Conservation (phyloP, 805 yeast genomes). For the Yueomyces sinensis region DNA sequence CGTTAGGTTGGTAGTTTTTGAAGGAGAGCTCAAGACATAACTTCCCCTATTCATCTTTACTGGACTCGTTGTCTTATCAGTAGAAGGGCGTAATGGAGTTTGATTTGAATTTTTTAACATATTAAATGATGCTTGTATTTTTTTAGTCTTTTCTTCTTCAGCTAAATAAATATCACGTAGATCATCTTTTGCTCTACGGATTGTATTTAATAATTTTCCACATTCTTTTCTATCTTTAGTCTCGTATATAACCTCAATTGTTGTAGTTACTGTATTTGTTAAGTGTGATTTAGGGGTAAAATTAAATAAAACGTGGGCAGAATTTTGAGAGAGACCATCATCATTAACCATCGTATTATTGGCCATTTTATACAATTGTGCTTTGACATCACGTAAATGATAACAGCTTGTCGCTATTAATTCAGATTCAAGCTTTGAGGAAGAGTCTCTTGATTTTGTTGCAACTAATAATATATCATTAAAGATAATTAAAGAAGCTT, state of each 20-base stretch:
- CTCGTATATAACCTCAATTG: constrained; percentile 9
- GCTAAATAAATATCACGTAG: constrained; percentile 40
- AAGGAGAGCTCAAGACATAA: background rate
- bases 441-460: constrained; percentile 31
- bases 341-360: background rate
- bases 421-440: constrained; percentile 6
- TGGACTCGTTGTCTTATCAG: constrained; percentile 19
- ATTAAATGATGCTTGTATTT: constrained; percentile 32
- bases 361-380: background rate
- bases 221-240: constrained; percentile 15
- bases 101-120: constrained; percentile 21
- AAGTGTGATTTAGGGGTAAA: background rate
- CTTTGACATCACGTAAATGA: background rate
- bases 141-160: constrained; percentile 32
- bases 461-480: constrained; percentile 73
- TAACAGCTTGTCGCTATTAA: constrained; percentile 1
- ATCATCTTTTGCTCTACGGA: constrained; percentile 50
- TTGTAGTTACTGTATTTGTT: background rate
- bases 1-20: background rate
- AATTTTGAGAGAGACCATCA: background rate
- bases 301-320: background rate
- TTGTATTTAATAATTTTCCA: constrained; percentile 36
- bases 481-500: constrained; percentile 61
- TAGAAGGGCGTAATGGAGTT: constrained; percentile 19
- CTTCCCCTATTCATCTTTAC: constrained; percentile 24